These are phyloP conservation scores for Ustulina deusta DNA, from an alignment of 2,329 filamentous ascomycete genomes.

Conservation along the genomic window DNA sequence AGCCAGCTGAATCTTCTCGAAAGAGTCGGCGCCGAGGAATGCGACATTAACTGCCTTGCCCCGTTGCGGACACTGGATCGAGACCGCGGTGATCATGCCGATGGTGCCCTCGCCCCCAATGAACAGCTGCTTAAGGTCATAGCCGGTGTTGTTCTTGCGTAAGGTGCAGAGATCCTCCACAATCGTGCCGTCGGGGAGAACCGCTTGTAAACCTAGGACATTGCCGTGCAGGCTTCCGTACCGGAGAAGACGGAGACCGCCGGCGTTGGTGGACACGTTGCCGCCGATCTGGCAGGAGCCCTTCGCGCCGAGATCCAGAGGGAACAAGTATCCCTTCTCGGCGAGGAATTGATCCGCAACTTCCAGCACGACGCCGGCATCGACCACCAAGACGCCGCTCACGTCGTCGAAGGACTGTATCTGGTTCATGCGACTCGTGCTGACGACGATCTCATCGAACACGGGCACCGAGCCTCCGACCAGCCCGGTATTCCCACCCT, in stretches of 20 bases:
- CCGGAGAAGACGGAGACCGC: conserved; percentile 86
- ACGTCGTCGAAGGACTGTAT: conserved; percentile 94
- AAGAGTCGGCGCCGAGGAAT: conserved; percentile 91
- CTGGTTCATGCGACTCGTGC: conserved; percentile 87
- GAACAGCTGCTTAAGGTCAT: conserved; percentile 82
- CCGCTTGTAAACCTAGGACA: conserved; percentile 91
- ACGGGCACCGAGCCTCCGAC: conserved; percentile 96
- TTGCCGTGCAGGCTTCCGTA: conserved; percentile 96
- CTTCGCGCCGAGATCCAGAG: conserved; percentile 96
- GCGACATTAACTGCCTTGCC: conserved; percentile 93
- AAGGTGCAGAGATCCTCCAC: conserved; percentile 88
- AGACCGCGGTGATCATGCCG: conserved; percentile 91
- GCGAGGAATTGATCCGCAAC: conserved; percentile 87
- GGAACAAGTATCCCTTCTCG: conserved; percentile 88
- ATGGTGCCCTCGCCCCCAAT: conserved; percentile 96
- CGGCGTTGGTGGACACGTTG: conserved; percentile 95
- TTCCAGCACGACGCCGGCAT: conserved; percentile 93
- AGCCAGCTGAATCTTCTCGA: conserved; percentile 86
- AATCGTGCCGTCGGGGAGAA: conserved; percentile 92
- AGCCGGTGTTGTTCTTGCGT: conserved; percentile 98
- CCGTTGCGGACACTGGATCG: conserved; percentile 88
- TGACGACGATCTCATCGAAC: conserved; percentile 98
- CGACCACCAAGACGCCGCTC: conserved; percentile 88
- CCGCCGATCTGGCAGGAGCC: conserved; percentile 96
- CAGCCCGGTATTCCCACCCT: conserved; percentile 96